Conservation (phyloP, 805 yeast species). For the Hagleromyces aurorensis region DNA sequence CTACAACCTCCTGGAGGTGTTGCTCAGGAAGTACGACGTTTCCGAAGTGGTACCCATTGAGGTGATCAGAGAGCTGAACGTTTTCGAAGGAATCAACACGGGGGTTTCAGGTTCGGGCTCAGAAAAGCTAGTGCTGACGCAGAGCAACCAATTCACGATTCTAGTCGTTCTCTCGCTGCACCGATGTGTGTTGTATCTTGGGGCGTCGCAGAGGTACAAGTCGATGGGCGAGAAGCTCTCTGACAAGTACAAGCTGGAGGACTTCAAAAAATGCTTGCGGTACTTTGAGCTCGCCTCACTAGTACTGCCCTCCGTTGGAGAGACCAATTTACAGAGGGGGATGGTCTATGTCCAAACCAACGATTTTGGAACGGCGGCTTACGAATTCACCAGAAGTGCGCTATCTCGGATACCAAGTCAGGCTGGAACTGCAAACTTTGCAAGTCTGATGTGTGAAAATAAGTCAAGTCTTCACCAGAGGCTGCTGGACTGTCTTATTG, state of each 20-base stretch:
- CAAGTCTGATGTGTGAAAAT: conserved; percentile 31
- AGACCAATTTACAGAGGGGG: conserved; percentile 35
- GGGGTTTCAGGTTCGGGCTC: conserved; percentile 2
- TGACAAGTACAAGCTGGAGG: conserved; percentile 32
- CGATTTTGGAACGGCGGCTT: conserved; percentile 18
- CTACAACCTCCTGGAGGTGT: conserved; percentile 29
- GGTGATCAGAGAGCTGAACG: conserved; percentile 7
- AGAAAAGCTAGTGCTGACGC: conserved; percentile 3
- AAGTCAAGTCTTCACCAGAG: conserved; percentile 28
- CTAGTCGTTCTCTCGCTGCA: conserved; percentile 13
- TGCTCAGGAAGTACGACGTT: conserved; percentile 8
- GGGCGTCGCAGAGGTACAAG: conserved; percentile 52
- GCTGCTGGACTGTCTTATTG: conserved; percentile 12
- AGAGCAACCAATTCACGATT: conserved; percentile 9
- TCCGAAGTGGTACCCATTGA: conserved; percentile 9
- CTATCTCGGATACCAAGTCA: conserved; percentile 44
- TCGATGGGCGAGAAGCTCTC: conserved; percentile 39
- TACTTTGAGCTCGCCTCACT: conserved; percentile 46
- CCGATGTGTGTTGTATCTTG: conserved; percentile 38
- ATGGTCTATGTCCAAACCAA: conserved; percentile 22
- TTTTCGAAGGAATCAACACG: conserved; percentile 1
- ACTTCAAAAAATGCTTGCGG: conserved; percentile 38
- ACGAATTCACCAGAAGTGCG: conserved; percentile 40
- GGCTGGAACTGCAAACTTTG: conserved; percentile 42
- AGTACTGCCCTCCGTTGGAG: conserved; percentile 60